Evolutionary conservation across 345 rosid genomes (phyloP), one percentile per base, ranked within the genome.

Genomic region (Populus tremula): DNA sequence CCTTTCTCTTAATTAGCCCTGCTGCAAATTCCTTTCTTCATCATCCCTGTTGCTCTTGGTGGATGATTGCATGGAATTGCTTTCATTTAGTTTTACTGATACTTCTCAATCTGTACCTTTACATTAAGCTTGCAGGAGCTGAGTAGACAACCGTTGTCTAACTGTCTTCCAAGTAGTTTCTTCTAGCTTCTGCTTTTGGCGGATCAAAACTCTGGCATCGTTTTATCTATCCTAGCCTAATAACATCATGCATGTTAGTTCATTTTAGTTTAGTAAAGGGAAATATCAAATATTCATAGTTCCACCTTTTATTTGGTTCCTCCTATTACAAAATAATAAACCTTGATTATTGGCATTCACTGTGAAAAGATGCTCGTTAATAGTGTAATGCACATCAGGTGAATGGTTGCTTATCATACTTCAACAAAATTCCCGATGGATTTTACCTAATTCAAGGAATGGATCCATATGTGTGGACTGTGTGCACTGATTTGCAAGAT

Each of bases 361-460:
- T 23, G 41, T 41, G 73, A 65, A 76, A 63, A 79, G 75, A 33
- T 71, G 75, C 79, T 27, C 20, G 53, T 82, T 50, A 70, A 72
- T 70, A 71, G 74, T 72, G 69, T 45, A 56, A 73, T 71, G 49
- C 87, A 80, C 72, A 77, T 79, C 92, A 96, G 98, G 98, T 94
- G 75, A 96, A 89, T 87, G 96, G 99, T 78, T 90, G 97, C 86
- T 87, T 96, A 77, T 96, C 99, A 25, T 96, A 96, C 83, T 89
- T 84, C 38, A 97, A 94, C 82, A 91, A 86, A 87, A 87, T 96
- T 85, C 98, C 99, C 29, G 98, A 96, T 90, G 98, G 99, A 39
- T 94, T 96, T 88, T 96, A 91, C 85, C 83, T 86, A 81, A 90
- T 96, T 76, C 75, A 86, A 84, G 99, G 99, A 81, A 83, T 96